Base-by-base conservation (phyloP, 305 asterid species). In the Galium porrigens region DNA sequence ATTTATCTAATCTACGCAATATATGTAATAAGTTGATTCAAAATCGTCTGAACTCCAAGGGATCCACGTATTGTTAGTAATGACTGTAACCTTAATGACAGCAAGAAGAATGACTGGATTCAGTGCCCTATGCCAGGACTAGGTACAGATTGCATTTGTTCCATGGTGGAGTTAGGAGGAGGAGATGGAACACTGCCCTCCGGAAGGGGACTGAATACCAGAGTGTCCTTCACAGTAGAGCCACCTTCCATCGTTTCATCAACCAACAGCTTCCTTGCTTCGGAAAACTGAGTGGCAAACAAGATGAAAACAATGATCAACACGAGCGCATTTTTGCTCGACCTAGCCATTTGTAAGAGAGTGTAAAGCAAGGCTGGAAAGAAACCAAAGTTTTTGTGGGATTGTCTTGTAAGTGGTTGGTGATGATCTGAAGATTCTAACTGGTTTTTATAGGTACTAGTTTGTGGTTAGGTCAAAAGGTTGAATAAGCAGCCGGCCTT, bases 121-220 rank as follows among this genome's bases (percentile, higher is more conserved):
- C 67, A 78, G 58, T 80, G 76, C 36, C 85, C 88, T n/a, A 66
- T 15, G 65, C 79, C 82, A 4, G 82, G 84, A 64, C 88, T 81
- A 2, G 85, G 88, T 39, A 71, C 76, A 30, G 84, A 80, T 22
- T 12, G 22, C n/a, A 22, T 44, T 18, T 34, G 42, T 15, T 62
- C 52, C 49, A 36, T 32, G 44, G 29, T 4, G 9, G 27, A 2
- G 49, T 68, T 73, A 20, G 76, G 70, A 56, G 75, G 56, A 59
- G 85, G 72, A 54, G 67, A 49, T 30, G 69, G 61, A 36, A 48
- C 32, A 34, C 18, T n/a, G 7, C 77, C 81, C 68, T 66, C 67
- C 0, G 71, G 70, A 32, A 72, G 80, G 67, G 76, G 48, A 46
- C 46, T 65, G 64, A 42, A 10, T 33, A 20, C 22, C 63, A 15